phyloP scores from a whole-genome alignment of 169 alveolate genomes.

The Cyclospora cayetanensis region DNA sequence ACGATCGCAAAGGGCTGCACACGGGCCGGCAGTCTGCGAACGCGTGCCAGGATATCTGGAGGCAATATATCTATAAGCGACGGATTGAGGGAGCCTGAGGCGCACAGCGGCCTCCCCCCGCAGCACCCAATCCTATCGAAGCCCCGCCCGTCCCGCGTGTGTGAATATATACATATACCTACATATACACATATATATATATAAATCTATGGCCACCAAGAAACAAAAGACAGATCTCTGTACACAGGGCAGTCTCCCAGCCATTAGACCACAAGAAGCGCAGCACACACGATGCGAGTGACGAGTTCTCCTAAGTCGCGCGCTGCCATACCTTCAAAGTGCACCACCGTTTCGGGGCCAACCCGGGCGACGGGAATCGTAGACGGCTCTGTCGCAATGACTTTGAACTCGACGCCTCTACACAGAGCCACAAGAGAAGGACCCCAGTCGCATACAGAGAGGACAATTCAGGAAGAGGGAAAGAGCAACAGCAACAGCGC shows the following conservation, averaged over 20 bases:
- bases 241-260: no score
- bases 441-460: no score
- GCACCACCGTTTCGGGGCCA: constrained; percentile 71
- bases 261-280: not conserved
- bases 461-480: no score
- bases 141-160: not conserved
- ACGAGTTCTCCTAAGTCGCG: not conserved
- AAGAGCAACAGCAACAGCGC: no score
- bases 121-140: not conserved
- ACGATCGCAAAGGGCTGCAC: constrained; percentile 69
- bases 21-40: constrained; percentile 69
- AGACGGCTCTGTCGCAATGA: constrained; percentile 73
- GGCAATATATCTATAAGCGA: constrained; percentile 65
- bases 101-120: not conserved
- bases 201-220: not conserved
- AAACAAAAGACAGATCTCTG: not conserved
- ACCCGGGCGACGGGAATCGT: constrained; percentile 67
- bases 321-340: constrained; percentile 24
- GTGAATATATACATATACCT: not conserved
- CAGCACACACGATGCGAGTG: not conserved
- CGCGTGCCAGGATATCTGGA: constrained; percentile 59
- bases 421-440: no score
- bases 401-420: constrained; percentile 81
- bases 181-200: not conserved
- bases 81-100: constrained; percentile 63